A percentile compares a stretch with the other conserved stretches of the same genome.
phyloP scores from a whole-genome alignment of 305 asterid genomes.

The Coffea humblotiana region DNA sequence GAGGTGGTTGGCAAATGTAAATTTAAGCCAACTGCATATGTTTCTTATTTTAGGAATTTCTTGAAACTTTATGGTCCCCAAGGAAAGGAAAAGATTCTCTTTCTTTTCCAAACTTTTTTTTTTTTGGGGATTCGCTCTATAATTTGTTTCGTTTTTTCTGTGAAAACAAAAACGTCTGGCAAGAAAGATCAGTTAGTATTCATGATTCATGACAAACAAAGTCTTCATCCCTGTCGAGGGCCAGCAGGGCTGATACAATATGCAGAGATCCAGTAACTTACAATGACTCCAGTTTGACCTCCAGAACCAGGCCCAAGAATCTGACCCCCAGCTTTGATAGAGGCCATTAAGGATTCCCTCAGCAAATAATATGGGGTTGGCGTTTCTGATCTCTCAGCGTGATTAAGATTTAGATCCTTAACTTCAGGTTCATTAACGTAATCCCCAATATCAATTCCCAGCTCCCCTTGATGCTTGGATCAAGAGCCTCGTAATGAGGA shows the following conservation, averaged over 20 bases:
- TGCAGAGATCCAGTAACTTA: conserved; percentile 80
- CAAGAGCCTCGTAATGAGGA: conserved; percentile 56
- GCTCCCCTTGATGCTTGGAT: conserved; percentile 58
- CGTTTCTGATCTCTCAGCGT: conserved; percentile 23
- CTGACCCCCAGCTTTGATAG: conserved; percentile 47
- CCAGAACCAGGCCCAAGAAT: conserved; percentile 39
- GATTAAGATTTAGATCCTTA: conserved; percentile 28
- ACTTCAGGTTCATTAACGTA: conserved; percentile 26
- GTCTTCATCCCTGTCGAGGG: conserved; percentile 25
- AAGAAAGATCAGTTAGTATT: too few species aligned
- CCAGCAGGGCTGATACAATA: conserved; percentile 69
- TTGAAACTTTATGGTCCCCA: neutral
- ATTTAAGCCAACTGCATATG: conserved; percentile 18
- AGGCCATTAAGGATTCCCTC: conserved; percentile 45
- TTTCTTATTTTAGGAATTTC: conserved; percentile 21
- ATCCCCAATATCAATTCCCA: conserved; percentile 35
- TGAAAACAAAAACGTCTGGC: too few species aligned
- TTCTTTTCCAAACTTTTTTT: neutral
- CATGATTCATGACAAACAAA: neutral
- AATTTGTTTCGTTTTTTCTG: too few species aligned
- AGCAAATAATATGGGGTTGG: conserved; percentile 41
- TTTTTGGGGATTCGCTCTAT: neutral
- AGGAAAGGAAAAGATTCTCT: neutral
- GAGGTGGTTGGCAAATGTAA: conserved; percentile 36
- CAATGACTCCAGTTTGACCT: conserved; percentile 42